Evolutionary conservation across 169 alveolate genomes (phyloP).

Genomic region (Eimeria sp.): DNA sequence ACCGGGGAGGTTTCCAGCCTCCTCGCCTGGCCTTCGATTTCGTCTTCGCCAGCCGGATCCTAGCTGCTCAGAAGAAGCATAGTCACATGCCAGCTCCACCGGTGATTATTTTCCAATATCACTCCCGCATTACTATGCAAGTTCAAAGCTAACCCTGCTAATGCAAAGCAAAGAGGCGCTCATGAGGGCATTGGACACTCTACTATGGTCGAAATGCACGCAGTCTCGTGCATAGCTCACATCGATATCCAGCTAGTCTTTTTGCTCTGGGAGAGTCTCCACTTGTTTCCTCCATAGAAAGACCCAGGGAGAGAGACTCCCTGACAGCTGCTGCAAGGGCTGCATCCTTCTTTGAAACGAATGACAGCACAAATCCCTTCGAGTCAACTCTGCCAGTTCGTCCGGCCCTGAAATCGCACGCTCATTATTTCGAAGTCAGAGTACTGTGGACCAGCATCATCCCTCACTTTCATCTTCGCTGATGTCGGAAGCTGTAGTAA

Average conservation of each 20-base stretch:
- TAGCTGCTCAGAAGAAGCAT: not conserved
- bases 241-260: not conserved
- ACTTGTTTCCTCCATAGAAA: constrained; percentile 9
- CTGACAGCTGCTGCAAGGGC: constrained; percentile 70
- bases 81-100: not conserved
- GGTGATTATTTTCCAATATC: not conserved
- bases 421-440: not conserved
- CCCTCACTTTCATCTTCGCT: not conserved
- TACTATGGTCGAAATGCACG: not conserved
- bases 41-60: not conserved
- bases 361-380: constrained; percentile 88
- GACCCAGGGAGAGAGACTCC: constrained; percentile 62
- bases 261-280: not conserved
- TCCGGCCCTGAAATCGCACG: constrained; percentile 94
- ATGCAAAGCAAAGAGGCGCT: not conserved
- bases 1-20: constrained; percentile 75
- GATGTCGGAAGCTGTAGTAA: not conserved
- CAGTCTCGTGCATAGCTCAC: not conserved
- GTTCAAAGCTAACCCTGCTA: not conserved
- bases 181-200: not conserved
- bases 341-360: constrained; percentile 51
- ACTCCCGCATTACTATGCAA: not conserved
- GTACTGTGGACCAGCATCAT: not conserved
- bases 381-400: constrained; percentile 96
- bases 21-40: constrained; percentile 48